Base-by-base conservation (phyloP, 1,284 basidiomycete genomes). In the Rhodotorula sp. region DNA sequence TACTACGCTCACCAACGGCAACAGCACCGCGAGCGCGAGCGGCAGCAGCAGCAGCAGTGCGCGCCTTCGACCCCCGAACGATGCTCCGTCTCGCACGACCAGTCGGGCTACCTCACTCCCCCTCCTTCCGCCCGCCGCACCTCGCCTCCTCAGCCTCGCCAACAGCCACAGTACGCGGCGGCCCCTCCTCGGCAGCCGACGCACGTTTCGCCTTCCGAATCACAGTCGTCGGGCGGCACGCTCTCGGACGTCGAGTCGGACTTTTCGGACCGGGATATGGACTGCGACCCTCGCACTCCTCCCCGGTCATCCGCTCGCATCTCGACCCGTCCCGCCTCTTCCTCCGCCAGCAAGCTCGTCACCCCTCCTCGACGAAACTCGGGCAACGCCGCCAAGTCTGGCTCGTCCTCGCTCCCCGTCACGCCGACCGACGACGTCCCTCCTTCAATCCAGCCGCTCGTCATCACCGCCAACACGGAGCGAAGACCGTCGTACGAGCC, bases 351-450 rank as follows among this genome's bases (percentile, higher is more conserved):
- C 26, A 52, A 60, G 30, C 54, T 44, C 31, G 46, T 53, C 2
- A 65, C 64, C 16, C 58, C 64, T 3, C 47, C 61, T 3, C 66
- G 60, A 1, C 58, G 40, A 44, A n/a, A 48, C 11, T 59, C 66
- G 24, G 40, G 51, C 46, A 3, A 46, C 51, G 28, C 61, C 0
- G 44, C 44, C 30, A 52, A 30, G 50, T 34, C 58, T 16, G 55
- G 51, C 54, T 20, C 22, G 24, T 62, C 72, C 18, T 69, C 65
- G 1, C 57, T 65, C 1, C 73, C 73, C 30, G 64, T 70, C 20
- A 74, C 73, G 4, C 73, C 73, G 18, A 68, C 63, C 18, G 72
- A 74, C 65, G 72, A 74, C 54, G 54, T 69, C 46, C 56, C 65
- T 15, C 63, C 65, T 37, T 57, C 55, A 37, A n/a, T 40, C 55